phyloP scores from a whole-genome alignment of 495 filamentous ascomycete genomes.

The Chlorociboria aeruginascens region DNA sequence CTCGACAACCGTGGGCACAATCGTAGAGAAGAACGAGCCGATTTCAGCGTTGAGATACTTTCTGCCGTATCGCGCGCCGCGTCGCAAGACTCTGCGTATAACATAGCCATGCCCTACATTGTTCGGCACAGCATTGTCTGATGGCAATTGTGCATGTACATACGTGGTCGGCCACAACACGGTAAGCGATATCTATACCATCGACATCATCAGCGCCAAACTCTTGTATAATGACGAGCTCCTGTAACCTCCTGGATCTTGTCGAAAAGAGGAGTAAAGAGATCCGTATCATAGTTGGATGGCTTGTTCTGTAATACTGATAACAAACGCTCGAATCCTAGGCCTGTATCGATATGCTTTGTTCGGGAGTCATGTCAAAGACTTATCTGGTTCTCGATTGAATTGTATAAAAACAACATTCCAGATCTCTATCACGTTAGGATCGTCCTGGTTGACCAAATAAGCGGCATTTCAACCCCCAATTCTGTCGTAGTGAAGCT shows the following conservation, averaged over 20 bases:
- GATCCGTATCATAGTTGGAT: conserved; percentile 93
- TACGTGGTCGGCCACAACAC: conserved; percentile 85
- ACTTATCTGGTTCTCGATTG: conserved; percentile 81
- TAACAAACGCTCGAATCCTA: too few species aligned
- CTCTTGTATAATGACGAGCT: conserved; percentile 65
- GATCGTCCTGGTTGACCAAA: conserved; percentile 91
- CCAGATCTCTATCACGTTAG: conserved; percentile 95
- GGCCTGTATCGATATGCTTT: too few species aligned
- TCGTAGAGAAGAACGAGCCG: conserved; percentile 79
- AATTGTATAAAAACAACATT: conserved; percentile 99
- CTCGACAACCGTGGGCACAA: conserved; percentile 77
- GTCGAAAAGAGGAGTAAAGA: conserved; percentile 79
- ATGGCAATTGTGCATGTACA: conserved; percentile 81
- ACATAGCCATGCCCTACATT: conserved; percentile 93
- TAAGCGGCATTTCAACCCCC: conserved; percentile 84
- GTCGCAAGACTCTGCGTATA: conserved; percentile 74
- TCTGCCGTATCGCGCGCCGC: conserved; percentile 81
- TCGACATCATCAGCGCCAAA: conserved; percentile 82
- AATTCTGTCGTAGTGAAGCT: conserved; percentile 92
- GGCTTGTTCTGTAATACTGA: too few species aligned
- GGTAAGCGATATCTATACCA: conserved; percentile 88
- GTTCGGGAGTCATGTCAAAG: conserved; percentile 72
- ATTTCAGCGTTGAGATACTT: conserved; percentile 88
- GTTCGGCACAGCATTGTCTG: conserved; percentile 56
- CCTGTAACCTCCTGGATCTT: conserved; percentile 71